Evolutionary conservation across 805 yeast genomes (phyloP).

Genomic region (Metschnikowia kofuensis): DNA sequence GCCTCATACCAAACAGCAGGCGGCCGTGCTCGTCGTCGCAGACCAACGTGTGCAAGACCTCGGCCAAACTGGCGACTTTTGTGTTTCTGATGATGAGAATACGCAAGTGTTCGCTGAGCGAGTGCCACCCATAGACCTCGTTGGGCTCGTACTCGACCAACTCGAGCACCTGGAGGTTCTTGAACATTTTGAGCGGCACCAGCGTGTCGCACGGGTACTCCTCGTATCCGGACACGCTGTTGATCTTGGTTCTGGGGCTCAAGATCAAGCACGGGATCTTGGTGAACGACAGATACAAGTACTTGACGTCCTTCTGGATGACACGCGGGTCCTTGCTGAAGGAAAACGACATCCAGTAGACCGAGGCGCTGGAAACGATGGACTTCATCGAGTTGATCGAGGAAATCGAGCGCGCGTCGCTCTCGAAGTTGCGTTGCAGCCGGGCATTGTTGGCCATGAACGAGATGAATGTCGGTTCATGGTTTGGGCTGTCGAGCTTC

Average conservation of each 20-base stretch:
- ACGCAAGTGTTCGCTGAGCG: slow-evolving; percentile 50
- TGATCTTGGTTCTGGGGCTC: slow-evolving; percentile 58
- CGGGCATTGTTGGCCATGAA: slow-evolving; percentile 57
- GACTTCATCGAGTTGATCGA: slow-evolving; percentile 60
- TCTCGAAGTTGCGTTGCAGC: slow-evolving; percentile 36
- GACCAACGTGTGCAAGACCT: slow-evolving; percentile 50
- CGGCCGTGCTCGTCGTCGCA: slow-evolving; percentile 50
- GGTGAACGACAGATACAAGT: slow-evolving; percentile 60
- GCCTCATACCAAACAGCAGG: slow-evolving; percentile 27
- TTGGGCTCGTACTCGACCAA: slow-evolving; percentile 59
- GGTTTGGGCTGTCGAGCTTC: slow-evolving; percentile 55
- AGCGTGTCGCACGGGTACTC: slow-evolving; percentile 72
- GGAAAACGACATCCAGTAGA: slow-evolving; percentile 38
- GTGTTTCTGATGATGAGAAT: slow-evolving; percentile 53
- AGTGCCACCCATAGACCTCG: slow-evolving; percentile 65
- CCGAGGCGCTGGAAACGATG: slow-evolving; percentile 40
- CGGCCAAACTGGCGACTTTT: slow-evolving; percentile 50
- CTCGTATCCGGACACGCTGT: slow-evolving; percentile 57
- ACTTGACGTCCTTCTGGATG: slow-evolving; percentile 49
- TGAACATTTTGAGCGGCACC: slow-evolving; percentile 60
- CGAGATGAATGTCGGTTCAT: slow-evolving; percentile 52
- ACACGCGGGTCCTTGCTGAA: slow-evolving; percentile 42
- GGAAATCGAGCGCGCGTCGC: slow-evolving; percentile 49
- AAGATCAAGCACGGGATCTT: slow-evolving; percentile 62
- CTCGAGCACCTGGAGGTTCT: slow-evolving; percentile 60